A percentile compares a stretch with the other conserved stretches of the same genome.
Conservation (phyloP, 495 filamentous ascomycete genomes). For the Xeromyces bisporus region DNA sequence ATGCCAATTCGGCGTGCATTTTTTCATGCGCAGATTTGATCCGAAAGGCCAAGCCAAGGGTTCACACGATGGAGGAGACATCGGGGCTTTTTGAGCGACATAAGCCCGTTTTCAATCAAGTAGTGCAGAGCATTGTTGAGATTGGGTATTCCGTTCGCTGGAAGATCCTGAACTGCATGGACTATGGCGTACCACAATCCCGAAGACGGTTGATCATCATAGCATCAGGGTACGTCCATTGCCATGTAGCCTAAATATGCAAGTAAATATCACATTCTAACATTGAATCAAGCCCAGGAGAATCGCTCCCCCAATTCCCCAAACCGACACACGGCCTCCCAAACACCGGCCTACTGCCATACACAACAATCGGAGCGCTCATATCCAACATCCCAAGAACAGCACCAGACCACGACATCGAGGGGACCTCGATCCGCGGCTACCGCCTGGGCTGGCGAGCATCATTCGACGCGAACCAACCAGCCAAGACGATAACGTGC, state of each 20-base stretch:
- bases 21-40: constrained; percentile 47
- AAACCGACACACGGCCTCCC: constrained; percentile 39
- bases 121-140: constrained; percentile 48
- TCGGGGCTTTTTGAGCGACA: constrained; percentile 40
- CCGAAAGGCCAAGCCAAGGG: constrained; percentile 40
- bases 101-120: constrained; percentile 34
- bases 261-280: no score
- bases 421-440: constrained; percentile 7
- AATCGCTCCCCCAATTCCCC: constrained; percentile 54
- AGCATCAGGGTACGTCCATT: constrained; percentile 61
- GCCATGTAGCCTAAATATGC: no score
- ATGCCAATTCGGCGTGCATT: constrained; percentile 52
- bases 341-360: constrained; percentile 13
- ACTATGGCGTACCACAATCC: constrained; percentile 45
- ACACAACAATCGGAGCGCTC: constrained; percentile 27
- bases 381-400: constrained; percentile 27
- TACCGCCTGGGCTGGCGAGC: constrained; percentile 1
- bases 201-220: constrained; percentile 57
- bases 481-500: constrained; percentile 49
- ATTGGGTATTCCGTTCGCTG: constrained; percentile 54
- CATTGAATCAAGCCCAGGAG: constrained; percentile 61
- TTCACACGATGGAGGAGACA: constrained; percentile 78
- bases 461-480: constrained; percentile 31
- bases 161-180: constrained; percentile 31
- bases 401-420: constrained; percentile 31